Base-by-base conservation (phyloP, 179 eudicot genomes). In the Actinidia arguta region DNA sequence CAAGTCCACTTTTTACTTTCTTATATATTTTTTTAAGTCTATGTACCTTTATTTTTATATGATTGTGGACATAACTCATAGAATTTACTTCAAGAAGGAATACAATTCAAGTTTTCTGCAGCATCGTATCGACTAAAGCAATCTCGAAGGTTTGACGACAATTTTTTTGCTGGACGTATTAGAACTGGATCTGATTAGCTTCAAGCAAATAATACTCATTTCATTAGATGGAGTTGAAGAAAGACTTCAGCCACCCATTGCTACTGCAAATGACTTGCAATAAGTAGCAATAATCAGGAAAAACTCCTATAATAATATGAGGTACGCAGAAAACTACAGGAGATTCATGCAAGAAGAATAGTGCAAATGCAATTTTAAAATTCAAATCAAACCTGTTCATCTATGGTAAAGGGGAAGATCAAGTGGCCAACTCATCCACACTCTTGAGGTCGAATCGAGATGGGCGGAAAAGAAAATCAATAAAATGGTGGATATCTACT, bases 361-460 rank as follows among this genome's bases (percentile, higher is more conserved):
- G 36, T 20, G 36, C 50, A 4, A 47, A 47, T 5, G 25, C 55
- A n/a, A 46, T 46, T 72, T 22, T 24, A 18, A 44, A n/a, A 56
- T 42, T 66, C 17, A 31, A n/a, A n/a, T n/a, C n/a, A n/a, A n/a
- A n/a, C n/a, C n/a, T n/a, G n/a, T n/a, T n/a, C n/a, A n/a, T n/a
- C n/a, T n/a, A n/a, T n/a, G n/a, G n/a, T n/a, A n/a, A n/a, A n/a
- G n/a, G n/a, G n/a, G n/a, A n/a, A n/a, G n/a, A n/a, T n/a, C 10
- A 78, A 62, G 80, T n/a, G 12, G 31, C 14, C n/a, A 44, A 46
- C 42, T 51, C 72, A 27, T 46, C 58, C 62, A 42, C 80, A 62
- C 62, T 78, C n/a, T 36, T 3, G 55, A 4, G 39, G 7, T 62
- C 71, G 56, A 44, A 61, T 46, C 6, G 5, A 63, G 42, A 54